A percentile compares a stretch with the other conserved stretches of the same genome.
Conservation (phyloP, 2,329 filamentous ascomycete genomes). For the Monilinia polystroma region DNA sequence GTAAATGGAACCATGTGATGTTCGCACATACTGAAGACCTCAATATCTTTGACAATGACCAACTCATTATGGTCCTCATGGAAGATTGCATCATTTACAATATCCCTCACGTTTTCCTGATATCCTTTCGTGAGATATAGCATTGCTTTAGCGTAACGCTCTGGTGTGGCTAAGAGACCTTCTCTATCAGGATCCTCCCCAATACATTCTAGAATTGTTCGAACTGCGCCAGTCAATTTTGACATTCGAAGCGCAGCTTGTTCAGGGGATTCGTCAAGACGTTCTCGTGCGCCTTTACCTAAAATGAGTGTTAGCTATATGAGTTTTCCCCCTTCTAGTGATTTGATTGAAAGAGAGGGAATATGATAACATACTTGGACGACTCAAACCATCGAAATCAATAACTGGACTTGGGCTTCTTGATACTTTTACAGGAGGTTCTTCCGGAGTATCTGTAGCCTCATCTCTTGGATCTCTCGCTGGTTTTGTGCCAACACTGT, state of each 20-base stretch:
- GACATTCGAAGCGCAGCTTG: conserved; percentile 53
- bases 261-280: conserved; percentile 56
- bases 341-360: neutral
- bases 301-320: neutral
- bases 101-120: conserved; percentile 86
- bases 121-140: conserved; percentile 96
- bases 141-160: conserved; percentile 91
- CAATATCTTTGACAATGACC: conserved; percentile 97
- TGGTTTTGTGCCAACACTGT: conserved; percentile 59
- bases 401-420: conserved; percentile 57
- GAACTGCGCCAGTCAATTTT: conserved; percentile 60
- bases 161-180: conserved; percentile 67
- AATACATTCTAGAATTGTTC: conserved; percentile 66
- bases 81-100: conserved; percentile 93
- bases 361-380: conserved; percentile 49
- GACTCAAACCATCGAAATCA: conserved; percentile 61
- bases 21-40: conserved; percentile 91
- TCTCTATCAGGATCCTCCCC: conserved; percentile 67
- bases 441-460: conserved; percentile 32
- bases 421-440: conserved; percentile 33
- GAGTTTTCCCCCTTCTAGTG: neutral
- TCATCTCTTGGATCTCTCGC: conserved; percentile 61
- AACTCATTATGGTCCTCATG: conserved; percentile 96
- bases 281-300: conserved; percentile 64
- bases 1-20: conserved; percentile 96